Base-by-base conservation (phyloP, 1,139 yeast species). In the Blastobotrys capitulatus region DNA sequence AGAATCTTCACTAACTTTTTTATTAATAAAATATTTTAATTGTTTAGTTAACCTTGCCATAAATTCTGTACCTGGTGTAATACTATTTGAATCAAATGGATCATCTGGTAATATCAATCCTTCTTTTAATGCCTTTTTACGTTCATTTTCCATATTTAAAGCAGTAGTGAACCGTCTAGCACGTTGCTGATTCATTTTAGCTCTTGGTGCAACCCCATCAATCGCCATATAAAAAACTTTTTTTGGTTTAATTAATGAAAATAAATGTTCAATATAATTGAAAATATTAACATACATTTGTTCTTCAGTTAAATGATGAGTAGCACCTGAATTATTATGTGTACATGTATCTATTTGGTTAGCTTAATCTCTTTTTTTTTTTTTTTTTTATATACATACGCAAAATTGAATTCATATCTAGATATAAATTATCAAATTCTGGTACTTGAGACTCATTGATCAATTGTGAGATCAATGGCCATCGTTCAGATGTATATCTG, bases 161-260 rank as follows among this genome's bases (percentile, higher is more conserved):
- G 98, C 98, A 13, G 97, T 82, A 67, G 98, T 76, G 67, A 94
- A 94, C 68, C 99, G 80, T 73, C 99, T 82, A 1, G 98, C 86
- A 68, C 99, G 82, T 69, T 94, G 99, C 69, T 94, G 99, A 66
- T 94, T 94, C 97, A 94, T 94, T 66, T 94, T 94, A 26, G 99
- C 99, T 63, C 99, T 77, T 46, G 99, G 99, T 0, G 98, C 98
- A 46, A 94, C 99, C 54, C 98, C 99, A 72, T 94, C 99, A 47
- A 94, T 95, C 1, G 98, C 97, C 95, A 94, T 90, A 67, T 86
- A 90, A 60, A 94, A 87, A 31, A 86, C 80, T 64, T 88, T 79
- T 60, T 86, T 77, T 6, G 99, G 99, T 63, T 82, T 82, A 58
- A 92, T 89, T 36, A 88, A 80, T 54, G 83, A 83, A 62, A 94